Percentiles rank a stretch among this genome's conserved stretches.
Conservation (phyloP, 192 early-diverging fungal species). For the Coemansia sp. region DNA sequence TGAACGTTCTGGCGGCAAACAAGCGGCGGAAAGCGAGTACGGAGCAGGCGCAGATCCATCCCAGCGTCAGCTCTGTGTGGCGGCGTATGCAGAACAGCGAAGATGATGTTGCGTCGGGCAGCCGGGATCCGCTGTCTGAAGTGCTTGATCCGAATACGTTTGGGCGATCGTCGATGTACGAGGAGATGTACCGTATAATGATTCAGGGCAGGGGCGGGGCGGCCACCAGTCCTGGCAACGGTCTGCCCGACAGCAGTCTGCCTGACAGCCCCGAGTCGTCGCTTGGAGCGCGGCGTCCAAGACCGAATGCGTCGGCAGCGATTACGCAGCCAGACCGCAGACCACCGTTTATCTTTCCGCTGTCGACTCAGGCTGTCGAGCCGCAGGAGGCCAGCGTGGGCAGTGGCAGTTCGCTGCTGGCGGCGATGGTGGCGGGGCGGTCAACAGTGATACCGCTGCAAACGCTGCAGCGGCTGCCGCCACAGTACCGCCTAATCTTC, state of each 20-base stretch:
- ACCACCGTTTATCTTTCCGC: not conserved
- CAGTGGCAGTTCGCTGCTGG: conserved; percentile 11
- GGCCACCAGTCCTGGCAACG: not conserved
- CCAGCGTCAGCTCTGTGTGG: not conserved
- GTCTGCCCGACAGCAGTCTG: no score
- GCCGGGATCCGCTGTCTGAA: not conserved
- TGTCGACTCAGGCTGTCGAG: not conserved
- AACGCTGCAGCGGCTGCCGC: conserved; percentile 28
- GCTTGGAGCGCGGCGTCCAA: not conserved
- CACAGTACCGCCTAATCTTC: conserved; percentile 43
- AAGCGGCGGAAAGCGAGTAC: not conserved
- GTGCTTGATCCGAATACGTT: not conserved
- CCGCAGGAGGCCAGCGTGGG: conserved; percentile 6
- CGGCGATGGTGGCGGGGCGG: conserved; percentile 7
- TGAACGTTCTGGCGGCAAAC: not conserved
- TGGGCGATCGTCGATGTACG: not conserved
- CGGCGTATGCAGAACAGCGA: not conserved
- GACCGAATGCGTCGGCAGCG: not conserved
- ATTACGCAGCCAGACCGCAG: not conserved
- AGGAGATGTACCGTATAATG: not conserved
- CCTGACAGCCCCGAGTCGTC: not conserved
- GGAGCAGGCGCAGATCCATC: not conserved
- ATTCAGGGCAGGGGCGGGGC: not conserved
- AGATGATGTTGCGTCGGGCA: no score
- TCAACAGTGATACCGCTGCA: conserved; percentile 22